phyloP scores from a whole-genome alignment of 2,329 filamentous ascomycete species.

The Talaromyces sp. region DNA sequence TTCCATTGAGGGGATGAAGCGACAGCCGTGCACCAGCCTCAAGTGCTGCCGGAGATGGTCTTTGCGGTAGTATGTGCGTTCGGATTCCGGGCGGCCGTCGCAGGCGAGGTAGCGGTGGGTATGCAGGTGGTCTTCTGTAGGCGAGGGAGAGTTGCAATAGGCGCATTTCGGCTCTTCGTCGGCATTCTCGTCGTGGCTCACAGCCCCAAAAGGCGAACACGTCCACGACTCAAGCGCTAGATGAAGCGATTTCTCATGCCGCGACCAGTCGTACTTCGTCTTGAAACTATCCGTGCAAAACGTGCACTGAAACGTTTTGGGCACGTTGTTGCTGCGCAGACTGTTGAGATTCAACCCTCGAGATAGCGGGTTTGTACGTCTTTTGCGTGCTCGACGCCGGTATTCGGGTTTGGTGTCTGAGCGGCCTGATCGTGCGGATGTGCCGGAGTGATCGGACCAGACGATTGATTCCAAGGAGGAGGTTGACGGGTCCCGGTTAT shows the following conservation, averaged over 20 bases:
- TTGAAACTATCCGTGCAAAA: conserved; percentile 48
- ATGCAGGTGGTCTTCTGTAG: conserved; percentile 46
- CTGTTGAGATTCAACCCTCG: conserved; percentile 3
- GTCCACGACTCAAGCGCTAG: conserved; percentile 38
- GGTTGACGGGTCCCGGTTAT: conserved; percentile 3
- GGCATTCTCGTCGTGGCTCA: neutral
- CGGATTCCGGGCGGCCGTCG: conserved; percentile 48
- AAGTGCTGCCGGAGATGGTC: conserved; percentile 57
- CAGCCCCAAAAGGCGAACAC: conserved; percentile 9
- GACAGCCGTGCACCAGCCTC: conserved; percentile 52
- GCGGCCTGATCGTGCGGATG: conserved; percentile 7
- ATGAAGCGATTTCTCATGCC: conserved; percentile 49
- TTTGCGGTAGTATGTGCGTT: conserved; percentile 56
- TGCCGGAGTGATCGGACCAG: conserved; percentile 14
- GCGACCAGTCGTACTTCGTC: conserved; percentile 48
- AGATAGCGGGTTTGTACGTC: conserved; percentile 9
- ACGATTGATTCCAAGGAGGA: conserved; percentile 12
- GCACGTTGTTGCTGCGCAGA: neutral
- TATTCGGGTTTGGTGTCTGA: conserved; percentile 1
- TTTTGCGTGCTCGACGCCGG: conserved; percentile 13
- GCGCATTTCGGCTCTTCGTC: conserved; percentile 39
- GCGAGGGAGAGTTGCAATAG: conserved; percentile 48
- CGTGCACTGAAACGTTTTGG: conserved; percentile 38
- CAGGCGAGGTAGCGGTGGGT: conserved; percentile 49
- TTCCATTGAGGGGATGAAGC: conserved; percentile 50